Evolutionary conservation across 2,329 filamentous ascomycete species (phyloP).

Genomic region (Fusarium anguioides): DNA sequence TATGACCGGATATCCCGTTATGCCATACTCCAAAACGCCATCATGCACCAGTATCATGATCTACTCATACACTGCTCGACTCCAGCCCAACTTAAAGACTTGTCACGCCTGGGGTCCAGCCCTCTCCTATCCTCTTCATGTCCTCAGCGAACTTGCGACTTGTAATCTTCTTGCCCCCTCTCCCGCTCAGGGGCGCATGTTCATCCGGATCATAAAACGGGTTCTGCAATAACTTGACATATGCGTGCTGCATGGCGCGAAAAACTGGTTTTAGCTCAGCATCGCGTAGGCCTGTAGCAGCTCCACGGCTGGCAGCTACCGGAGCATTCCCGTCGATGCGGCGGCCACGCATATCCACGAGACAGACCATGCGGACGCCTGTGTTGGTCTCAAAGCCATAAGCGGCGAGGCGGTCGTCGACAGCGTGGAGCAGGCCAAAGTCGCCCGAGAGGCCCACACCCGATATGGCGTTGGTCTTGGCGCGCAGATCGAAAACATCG

Average conservation of each 20-base stretch:
- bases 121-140: constrained; percentile 85
- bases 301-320: constrained; percentile 38
- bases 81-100: constrained; percentile 63
- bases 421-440: constrained; percentile 88
- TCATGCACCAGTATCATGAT: constrained; percentile 40
- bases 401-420: constrained; percentile 91
- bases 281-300: constrained; percentile 77
- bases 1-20: constrained; percentile 41
- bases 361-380: constrained; percentile 87
- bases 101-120: constrained; percentile 80
- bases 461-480: constrained; percentile 71
- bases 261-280: constrained; percentile 93
- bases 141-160: constrained; percentile 85
- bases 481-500: constrained; percentile 90
- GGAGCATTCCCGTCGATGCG: constrained; percentile 53
- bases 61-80: constrained; percentile 21
- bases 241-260: constrained; percentile 90
- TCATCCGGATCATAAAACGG: constrained; percentile 95
- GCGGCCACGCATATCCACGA: constrained; percentile 89
- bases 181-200: constrained; percentile 69
- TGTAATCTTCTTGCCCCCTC: constrained; percentile 76
- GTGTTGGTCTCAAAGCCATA: constrained; percentile 99
- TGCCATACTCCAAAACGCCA: constrained; percentile 46
- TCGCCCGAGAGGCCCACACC: constrained; percentile 76
- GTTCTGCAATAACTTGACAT: constrained; percentile 88